phyloP scores from a whole-genome alignment of 768 basidiomycete genomes.

The Paxillus rubicundulus region DNA sequence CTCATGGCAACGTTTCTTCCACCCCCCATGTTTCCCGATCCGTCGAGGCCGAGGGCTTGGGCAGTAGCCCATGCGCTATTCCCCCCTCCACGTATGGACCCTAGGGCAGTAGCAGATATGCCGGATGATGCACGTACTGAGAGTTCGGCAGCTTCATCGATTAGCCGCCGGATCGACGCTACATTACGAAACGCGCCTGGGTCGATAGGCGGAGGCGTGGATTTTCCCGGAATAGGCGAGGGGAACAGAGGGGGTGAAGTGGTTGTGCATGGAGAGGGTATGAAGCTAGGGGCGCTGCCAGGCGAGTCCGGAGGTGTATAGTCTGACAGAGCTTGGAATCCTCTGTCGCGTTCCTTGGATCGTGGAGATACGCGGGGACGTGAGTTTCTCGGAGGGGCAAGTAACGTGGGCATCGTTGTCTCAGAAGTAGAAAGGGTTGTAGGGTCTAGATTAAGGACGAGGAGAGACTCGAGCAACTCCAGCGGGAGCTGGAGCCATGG shows the following conservation, averaged over 20 bases:
- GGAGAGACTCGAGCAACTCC: constrained; percentile 80
- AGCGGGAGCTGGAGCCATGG: constrained; percentile 89
- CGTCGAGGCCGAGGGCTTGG: constrained; percentile 62
- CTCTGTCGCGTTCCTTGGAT: constrained; percentile 41
- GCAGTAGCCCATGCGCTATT: constrained; percentile 59
- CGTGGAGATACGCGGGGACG: constrained; percentile 21
- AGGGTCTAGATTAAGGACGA: constrained; percentile 76
- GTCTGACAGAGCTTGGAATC: constrained; percentile 42
- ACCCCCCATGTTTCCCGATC: constrained; percentile 48
- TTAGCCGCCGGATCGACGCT: constrained; percentile 69
- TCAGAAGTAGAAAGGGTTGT: constrained; percentile 53
- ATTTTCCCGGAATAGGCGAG: constrained; percentile 57
- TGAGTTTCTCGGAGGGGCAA: constrained; percentile 24
- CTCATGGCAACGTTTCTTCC: constrained; percentile 83
- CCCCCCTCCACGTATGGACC: constrained; percentile 50
- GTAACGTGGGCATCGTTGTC: constrained; percentile 37
- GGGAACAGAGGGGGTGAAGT: constrained; percentile 44
- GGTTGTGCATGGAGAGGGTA: constrained; percentile 31
- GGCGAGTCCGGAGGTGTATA: constrained; percentile 48
- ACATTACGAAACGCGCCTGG: constrained; percentile 84
- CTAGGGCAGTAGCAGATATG: constrained; percentile 69
- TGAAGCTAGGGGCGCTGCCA: constrained; percentile 33
- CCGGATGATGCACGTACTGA: constrained; percentile 87
- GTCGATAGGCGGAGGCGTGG: constrained; percentile 83
- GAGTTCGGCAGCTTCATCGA: constrained; percentile 87